phyloP scores from a whole-genome alignment of 139 green algal genomes.

The Chloropicon primus region DNA sequence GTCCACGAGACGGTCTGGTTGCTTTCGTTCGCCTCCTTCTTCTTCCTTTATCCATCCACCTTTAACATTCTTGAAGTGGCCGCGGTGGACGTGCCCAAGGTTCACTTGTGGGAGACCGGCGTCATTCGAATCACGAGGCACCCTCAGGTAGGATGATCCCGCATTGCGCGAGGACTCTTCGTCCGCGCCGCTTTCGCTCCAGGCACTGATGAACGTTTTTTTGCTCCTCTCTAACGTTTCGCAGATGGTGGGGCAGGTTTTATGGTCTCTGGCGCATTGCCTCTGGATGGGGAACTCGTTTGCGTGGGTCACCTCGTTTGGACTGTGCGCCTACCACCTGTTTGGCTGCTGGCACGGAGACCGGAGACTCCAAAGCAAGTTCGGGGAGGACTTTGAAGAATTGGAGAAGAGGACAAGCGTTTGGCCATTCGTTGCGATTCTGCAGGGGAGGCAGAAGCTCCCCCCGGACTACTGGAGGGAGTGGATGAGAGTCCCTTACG shows the following conservation, averaged over 20 bases:
- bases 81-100: slow-evolving; percentile 85
- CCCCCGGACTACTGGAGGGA: slow-evolving; percentile 87
- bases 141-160: slow-evolving; percentile 53
- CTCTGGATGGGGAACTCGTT: slow-evolving; percentile 88
- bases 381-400: slow-evolving; percentile 72
- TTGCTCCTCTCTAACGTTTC: too few species aligned
- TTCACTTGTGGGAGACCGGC: slow-evolving; percentile 96
- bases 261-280: slow-evolving; percentile 83
- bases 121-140: slow-evolving; percentile 86
- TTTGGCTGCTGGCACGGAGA: slow-evolving; percentile 94
- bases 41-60: slow-evolving; percentile 98
- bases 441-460: slow-evolving; percentile 79
- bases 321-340: slow-evolving; percentile 79
- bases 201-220: too few species aligned
- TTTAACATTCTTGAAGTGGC: slow-evolving; percentile 96
- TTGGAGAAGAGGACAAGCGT: slow-evolving; percentile 73
- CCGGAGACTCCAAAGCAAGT: slow-evolving; percentile 60
- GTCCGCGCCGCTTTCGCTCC: too few species aligned
- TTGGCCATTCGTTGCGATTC: slow-evolving; percentile 64
- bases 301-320: slow-evolving; percentile 64
- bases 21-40: slow-evolving; percentile 91
- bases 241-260: slow-evolving; percentile 48
- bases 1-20: slow-evolving; percentile 76
- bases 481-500: slow-evolving; percentile 76
- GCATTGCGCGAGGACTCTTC: too few species aligned